Percentiles rank a stretch among this genome's conserved stretches.
Evolutionary conservation across 805 yeast genomes (phyloP).

Genomic region (Myxozyma monticola): DNA sequence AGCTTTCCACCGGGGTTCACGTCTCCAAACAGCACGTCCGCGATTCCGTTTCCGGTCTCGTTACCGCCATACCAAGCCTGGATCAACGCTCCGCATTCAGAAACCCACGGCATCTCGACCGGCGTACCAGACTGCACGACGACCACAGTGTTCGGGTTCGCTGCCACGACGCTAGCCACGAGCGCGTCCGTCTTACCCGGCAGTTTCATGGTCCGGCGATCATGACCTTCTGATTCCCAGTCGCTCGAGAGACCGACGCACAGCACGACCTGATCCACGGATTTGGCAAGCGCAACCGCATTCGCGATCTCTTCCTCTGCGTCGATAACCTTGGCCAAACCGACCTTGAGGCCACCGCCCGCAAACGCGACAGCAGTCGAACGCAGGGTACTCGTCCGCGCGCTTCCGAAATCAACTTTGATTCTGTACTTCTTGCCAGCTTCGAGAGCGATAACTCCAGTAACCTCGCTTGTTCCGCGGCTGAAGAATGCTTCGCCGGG

Average conservation of each 20-base stretch:
- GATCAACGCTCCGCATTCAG: slow-evolving; percentile 46
- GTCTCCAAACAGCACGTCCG: slow-evolving; percentile 60
- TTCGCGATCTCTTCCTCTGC: slow-evolving; percentile 18
- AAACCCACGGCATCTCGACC: slow-evolving; percentile 57
- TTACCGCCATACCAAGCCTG: slow-evolving; percentile 61
- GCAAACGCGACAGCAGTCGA: background rate
- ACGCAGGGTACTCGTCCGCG: slow-evolving; percentile 41
- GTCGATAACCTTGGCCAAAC: slow-evolving; percentile 1
- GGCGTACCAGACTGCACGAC: slow-evolving; percentile 65
- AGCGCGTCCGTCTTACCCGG: slow-evolving; percentile 52
- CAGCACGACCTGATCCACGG: slow-evolving; percentile 54
- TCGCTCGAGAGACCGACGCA: slow-evolving; percentile 54
- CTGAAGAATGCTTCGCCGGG: slow-evolving; percentile 55
- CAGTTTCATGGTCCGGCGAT: slow-evolving; percentile 51
- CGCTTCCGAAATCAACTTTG: slow-evolving; percentile 54
- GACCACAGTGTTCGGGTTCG: slow-evolving; percentile 52
- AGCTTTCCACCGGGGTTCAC: slow-evolving; percentile 61
- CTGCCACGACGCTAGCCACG: slow-evolving; percentile 47
- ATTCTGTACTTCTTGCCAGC: slow-evolving; percentile 50
- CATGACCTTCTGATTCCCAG: slow-evolving; percentile 64
- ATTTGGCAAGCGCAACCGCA: slow-evolving; percentile 54
- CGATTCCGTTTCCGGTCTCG: slow-evolving; percentile 60
- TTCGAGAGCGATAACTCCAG: slow-evolving; percentile 42
- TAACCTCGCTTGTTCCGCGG: slow-evolving; percentile 55
- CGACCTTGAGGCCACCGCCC: slow-evolving; percentile 15